Conservation (phyloP, 345 rosid genomes). For the Salix viminalis region DNA sequence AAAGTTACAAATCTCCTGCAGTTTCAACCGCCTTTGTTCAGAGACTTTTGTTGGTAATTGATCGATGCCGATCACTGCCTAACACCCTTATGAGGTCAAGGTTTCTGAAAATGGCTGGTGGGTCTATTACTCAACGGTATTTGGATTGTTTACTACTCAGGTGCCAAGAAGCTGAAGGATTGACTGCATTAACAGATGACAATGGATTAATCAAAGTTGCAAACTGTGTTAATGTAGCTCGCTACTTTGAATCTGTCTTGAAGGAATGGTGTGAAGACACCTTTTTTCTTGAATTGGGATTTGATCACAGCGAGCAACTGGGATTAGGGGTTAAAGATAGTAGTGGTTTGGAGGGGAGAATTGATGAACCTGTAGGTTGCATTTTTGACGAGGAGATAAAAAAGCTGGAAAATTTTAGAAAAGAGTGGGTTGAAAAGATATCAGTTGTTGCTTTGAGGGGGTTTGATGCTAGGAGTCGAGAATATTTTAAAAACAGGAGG, state of each 20-base stretch:
- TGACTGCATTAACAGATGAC: conserved; percentile 81
- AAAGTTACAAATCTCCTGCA: conserved; percentile 61
- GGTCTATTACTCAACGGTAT: conserved; percentile 52
- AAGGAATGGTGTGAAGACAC: conserved; percentile 87
- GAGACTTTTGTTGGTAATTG: conserved; percentile 53
- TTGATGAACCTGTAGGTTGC: conserved; percentile 33
- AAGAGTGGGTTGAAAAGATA: conserved; percentile 78
- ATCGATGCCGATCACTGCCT: conserved; percentile 69
- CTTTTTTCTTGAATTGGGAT: conserved; percentile 74
- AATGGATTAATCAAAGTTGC: conserved; percentile 74
- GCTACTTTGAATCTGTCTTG: conserved; percentile 58
- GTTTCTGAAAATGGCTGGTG: conserved; percentile 65
- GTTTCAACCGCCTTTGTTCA: conserved; percentile 52
- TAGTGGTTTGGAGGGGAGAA: conserved; percentile 4
- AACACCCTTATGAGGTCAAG: conserved; percentile 52
- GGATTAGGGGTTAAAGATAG: conserved; percentile 24
- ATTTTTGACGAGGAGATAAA: conserved; percentile 55
- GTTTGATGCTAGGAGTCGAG: conserved; percentile 68
- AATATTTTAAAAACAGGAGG: conserved; percentile 70
- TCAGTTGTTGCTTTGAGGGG: conserved; percentile 72
- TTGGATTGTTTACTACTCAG: conserved; percentile 62
- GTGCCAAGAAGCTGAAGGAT: conserved; percentile 95
- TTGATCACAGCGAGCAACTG: conserved; percentile 33
- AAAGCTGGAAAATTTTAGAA: conserved; percentile 55
- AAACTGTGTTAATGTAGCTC: conserved; percentile 62